These are phyloP conservation scores for Ustulina deusta DNA, from an alignment of 2,329 filamentous ascomycete genomes.

Conservation along the genomic window DNA sequence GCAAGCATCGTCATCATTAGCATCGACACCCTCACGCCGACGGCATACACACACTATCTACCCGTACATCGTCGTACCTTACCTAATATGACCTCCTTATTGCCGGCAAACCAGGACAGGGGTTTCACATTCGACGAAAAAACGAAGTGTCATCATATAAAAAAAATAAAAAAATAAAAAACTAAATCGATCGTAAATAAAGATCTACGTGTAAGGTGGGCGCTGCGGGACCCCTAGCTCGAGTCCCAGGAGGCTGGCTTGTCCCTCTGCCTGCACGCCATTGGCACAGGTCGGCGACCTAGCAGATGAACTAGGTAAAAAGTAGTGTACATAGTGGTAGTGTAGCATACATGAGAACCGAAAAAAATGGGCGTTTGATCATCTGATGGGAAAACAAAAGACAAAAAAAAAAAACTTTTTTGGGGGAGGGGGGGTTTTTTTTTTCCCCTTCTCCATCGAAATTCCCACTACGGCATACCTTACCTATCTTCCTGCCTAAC, in stretches of 20 bases:
- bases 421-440: too few species aligned
- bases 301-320: neutral
- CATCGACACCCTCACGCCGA: neutral
- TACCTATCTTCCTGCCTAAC: neutral
- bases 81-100: slow-evolving; percentile 19
- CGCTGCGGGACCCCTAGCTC: slow-evolving; percentile 29
- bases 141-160: slow-evolving; percentile 3
- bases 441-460: neutral
- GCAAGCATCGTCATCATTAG: neutral
- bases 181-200: slow-evolving; percentile 39
- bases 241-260: slow-evolving; percentile 35
- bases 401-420: neutral
- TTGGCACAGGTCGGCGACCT: slow-evolving; percentile 27
- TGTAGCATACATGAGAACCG: slow-evolving; percentile 16
- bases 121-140: slow-evolving; percentile 9
- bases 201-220: slow-evolving; percentile 33
- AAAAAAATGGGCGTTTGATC: slow-evolving; percentile 16
- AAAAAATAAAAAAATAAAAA: too few species aligned
- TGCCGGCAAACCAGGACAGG: slow-evolving; percentile 26
- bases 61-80: slow-evolving; percentile 1
- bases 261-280: slow-evolving; percentile 27
- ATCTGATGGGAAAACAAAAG: slow-evolving; percentile 13
- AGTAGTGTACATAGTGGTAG: neutral
- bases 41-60: neutral
- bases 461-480: neutral